Evolutionary conservation across 148 eudicot species (phyloP).

Genomic region (Silene conica): DNA sequence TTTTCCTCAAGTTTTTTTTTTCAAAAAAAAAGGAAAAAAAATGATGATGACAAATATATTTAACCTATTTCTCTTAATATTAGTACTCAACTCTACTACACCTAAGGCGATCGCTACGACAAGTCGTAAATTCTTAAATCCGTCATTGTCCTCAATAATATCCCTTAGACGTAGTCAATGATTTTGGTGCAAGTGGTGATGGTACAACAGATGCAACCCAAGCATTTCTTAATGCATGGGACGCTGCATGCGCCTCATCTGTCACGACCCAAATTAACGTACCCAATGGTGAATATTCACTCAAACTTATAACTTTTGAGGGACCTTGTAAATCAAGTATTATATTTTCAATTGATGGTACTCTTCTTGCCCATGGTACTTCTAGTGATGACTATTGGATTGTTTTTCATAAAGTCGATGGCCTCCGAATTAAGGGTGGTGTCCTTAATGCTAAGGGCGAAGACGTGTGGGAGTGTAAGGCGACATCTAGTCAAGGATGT

Average conservation of each 20-base stretch:
- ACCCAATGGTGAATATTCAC: conserved; percentile 22
- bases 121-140: not conserved
- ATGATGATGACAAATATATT: not conserved
- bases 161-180: conserved; percentile 7
- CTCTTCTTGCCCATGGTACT: conserved; percentile 27
- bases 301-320: conserved; percentile 21
- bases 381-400: conserved; percentile 31
- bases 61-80: not conserved
- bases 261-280: conserved; percentile 15
- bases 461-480: conserved; percentile 28
- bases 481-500: not conserved
- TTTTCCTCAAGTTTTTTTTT: no score
- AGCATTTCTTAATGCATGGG: conserved; percentile 32
- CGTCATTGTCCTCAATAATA: not conserved
- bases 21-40: no score
- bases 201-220: conserved; percentile 19
- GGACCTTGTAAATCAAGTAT: conserved; percentile 31
- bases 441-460: conserved; percentile 35
- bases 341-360: conserved; percentile 35
- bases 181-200: conserved; percentile 28
- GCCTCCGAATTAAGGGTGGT: conserved; percentile 38
- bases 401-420: conserved; percentile 25
- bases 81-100: not conserved
- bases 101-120: not conserved
- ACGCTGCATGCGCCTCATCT: conserved; percentile 18